Percentiles rank a stretch among this genome's conserved stretches.
phyloP scores from a whole-genome alignment of 257 asterid species.

The Solanum paucissectum region DNA sequence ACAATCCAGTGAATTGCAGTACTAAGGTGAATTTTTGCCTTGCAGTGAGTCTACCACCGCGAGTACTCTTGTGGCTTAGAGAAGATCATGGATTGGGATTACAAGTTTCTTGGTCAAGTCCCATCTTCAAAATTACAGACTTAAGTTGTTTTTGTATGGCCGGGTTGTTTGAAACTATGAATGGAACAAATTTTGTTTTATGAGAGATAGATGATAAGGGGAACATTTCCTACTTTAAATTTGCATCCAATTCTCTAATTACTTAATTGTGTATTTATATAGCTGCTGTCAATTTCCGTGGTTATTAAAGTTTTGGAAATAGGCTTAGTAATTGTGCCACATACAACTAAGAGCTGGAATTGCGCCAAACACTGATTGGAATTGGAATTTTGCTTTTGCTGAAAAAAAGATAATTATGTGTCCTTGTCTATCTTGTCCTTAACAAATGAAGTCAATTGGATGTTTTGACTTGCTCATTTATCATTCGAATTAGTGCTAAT shows the following conservation, averaged over 20 bases:
- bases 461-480: background rate
- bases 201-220: background rate
- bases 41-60: slow-evolving; percentile 34
- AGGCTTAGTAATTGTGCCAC: background rate
- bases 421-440: background rate
- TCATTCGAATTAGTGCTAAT: background rate
- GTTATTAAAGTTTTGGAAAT: background rate
- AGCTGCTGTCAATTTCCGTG: background rate
- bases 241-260: background rate
- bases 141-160: background rate
- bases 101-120: background rate
- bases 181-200: background rate
- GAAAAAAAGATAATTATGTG: background rate
- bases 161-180: background rate
- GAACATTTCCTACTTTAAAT: background rate
- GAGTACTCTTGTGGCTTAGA: slow-evolving; percentile 26
- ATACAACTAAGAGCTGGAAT: background rate
- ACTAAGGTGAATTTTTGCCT: background rate
- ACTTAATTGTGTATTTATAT: background rate
- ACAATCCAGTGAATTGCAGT: background rate
- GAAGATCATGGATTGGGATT: background rate
- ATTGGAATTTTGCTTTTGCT: background rate
- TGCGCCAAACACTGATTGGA: background rate
- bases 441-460: background rate
- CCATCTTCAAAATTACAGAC: background rate